A percentile compares a stretch with the other conserved stretches of the same genome.
These are phyloP conservation scores for Amauroascus niger DNA, from an alignment of 2,329 filamentous ascomycete species.

Conservation along the genomic window DNA sequence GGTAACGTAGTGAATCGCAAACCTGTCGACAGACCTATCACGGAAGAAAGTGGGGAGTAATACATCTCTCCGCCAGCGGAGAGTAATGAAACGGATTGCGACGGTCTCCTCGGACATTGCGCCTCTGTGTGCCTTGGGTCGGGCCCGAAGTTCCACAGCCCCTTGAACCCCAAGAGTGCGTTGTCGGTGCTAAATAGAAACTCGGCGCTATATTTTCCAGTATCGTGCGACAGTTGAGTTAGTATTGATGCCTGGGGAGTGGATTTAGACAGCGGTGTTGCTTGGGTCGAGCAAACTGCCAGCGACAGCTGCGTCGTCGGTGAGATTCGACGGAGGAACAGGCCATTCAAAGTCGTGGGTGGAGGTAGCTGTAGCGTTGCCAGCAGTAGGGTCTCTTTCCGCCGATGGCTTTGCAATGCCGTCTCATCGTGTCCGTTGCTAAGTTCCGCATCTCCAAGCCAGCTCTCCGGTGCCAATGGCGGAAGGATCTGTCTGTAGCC, in stretches of 20 bases:
- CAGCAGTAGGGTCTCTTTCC: slow-evolving; percentile 38
- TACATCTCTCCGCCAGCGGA: slow-evolving; percentile 89
- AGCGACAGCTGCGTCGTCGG: slow-evolving; percentile 71
- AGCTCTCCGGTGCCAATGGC: slow-evolving; percentile 29
- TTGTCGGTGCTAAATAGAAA: slow-evolving; percentile 89
- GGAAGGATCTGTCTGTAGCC: slow-evolving; percentile 68
- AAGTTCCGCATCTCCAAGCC: slow-evolving; percentile 4
- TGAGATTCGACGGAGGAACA: slow-evolving; percentile 69
- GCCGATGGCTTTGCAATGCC: slow-evolving; percentile 1
- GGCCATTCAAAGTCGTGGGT: slow-evolving; percentile 72
- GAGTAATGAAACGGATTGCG: slow-evolving; percentile 67
- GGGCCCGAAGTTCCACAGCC: slow-evolving; percentile 87
- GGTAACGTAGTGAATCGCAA: slow-evolving; percentile 76
- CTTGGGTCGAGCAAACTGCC: slow-evolving; percentile 43
- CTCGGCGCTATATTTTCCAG: slow-evolving; percentile 78
- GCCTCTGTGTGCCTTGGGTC: slow-evolving; percentile 37
- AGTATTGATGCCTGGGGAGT: slow-evolving; percentile 38
- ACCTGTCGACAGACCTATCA: slow-evolving; percentile 80
- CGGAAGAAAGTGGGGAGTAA: slow-evolving; percentile 90
- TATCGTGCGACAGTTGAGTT: slow-evolving; percentile 55
- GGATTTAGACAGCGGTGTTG: slow-evolving; percentile 34
- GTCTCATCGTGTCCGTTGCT: background rate
- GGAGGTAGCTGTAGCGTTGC: slow-evolving; percentile 47
- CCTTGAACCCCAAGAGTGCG: slow-evolving; percentile 73
- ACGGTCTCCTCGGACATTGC: slow-evolving; percentile 20